Base-by-base conservation (phyloP, 75 land plant species). In the Isoetes taiwanensis region DNA sequence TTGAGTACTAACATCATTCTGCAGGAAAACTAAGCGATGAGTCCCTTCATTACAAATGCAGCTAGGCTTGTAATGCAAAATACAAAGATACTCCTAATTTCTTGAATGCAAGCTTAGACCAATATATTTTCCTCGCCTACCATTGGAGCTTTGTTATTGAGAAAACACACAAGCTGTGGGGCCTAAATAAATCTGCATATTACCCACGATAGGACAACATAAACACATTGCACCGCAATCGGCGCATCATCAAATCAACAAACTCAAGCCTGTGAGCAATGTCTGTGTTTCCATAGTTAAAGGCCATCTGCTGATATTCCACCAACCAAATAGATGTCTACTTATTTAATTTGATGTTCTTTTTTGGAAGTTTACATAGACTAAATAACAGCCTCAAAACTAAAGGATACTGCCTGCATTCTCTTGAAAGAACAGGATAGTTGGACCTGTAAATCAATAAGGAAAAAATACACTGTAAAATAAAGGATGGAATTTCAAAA, bases 371-470 rank as follows among this genome's bases (percentile, higher is more conserved):
- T 31, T 10, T 40, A 41, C 25, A 39, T 2, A 11, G 14, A 16
- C 2, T 10, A 14, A 25, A 50, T 21, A 8, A 17, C 27, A 65
- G 32, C 20, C 19, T 28, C n/a, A 61, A 29, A 21, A 30, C 41
- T 29, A 66, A 54, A 84, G 96, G 99, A 94, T 94, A 94, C 99
- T 94, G 71, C 99, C 99, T 53, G 99, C 99, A 84, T 94, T 94
- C 66, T 94, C 96, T 64, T 94, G 99, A 63, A 94, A 89, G 65
- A 88, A 94, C 5, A 94, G 75, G 17, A 94, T 69, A 3, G 99
- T 94, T 24, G 96, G 96, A 61, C 90, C 99, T 94, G 86, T 81
- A 75, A 71, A n/a, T n/a, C n/a, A n/a, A n/a, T n/a, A n/a, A n/a
- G n/a, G n/a, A n/a, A n/a, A n/a, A n/a, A n/a, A n/a, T n/a, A n/a